These are phyloP conservation scores for Darksidea phi DNA, from an alignment of 495 filamentous ascomycete genomes.

Conservation along the genomic window DNA sequence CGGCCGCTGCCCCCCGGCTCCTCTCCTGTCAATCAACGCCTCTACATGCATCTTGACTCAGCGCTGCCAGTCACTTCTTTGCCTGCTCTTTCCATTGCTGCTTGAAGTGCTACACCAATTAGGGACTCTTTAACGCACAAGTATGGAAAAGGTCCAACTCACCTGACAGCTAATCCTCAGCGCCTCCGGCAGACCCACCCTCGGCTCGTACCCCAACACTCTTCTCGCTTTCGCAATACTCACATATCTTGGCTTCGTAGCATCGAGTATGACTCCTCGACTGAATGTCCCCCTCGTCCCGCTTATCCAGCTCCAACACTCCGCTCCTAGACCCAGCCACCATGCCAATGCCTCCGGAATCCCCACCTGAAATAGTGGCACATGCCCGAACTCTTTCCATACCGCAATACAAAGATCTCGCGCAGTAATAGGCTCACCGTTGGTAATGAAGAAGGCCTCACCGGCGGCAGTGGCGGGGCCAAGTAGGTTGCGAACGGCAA, in stretches of 20 bases:
- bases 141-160: slow-evolving; percentile 12
- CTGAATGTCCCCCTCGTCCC: slow-evolving; percentile 53
- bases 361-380: slow-evolving; percentile 51
- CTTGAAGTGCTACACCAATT: slow-evolving; percentile 16
- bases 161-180: slow-evolving; percentile 39
- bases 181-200: slow-evolving; percentile 56
- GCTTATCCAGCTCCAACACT: slow-evolving; percentile 54
- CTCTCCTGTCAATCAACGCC: no score
- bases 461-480: slow-evolving; percentile 57
- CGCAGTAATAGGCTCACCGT: slow-evolving; percentile 61
- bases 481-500: slow-evolving; percentile 60
- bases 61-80: background rate
- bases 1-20: no score
- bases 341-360: slow-evolving; percentile 56
- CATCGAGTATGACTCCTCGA: slow-evolving; percentile 59
- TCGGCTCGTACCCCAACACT: slow-evolving; percentile 59
- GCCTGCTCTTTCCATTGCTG: slow-evolving; percentile 1
- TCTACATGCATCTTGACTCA: no score
- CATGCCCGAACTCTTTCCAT: slow-evolving; percentile 60
- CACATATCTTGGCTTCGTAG: slow-evolving; percentile 54
- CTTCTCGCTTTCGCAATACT: slow-evolving; percentile 57
- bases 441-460: slow-evolving; percentile 63
- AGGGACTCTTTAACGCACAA: background rate
- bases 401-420: slow-evolving; percentile 60
- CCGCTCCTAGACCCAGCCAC: slow-evolving; percentile 50